A percentile compares a stretch with the other conserved stretches of the same genome.
Evolutionary conservation across 2,329 filamentous ascomycete species (phyloP).

Genomic region (Calonectria hawksworthii): DNA sequence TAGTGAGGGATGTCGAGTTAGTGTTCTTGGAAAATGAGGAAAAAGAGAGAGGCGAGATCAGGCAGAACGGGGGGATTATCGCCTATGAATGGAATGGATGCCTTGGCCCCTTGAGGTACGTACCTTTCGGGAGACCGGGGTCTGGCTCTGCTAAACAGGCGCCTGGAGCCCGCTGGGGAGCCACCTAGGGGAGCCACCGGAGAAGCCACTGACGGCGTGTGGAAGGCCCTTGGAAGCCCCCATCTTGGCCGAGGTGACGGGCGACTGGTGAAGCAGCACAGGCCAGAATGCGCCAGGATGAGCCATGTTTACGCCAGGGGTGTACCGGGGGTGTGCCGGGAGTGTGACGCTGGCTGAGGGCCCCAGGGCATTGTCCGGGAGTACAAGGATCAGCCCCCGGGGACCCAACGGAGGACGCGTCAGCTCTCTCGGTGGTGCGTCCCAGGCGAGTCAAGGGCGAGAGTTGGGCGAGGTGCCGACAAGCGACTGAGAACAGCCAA

Average conservation of each 20-base stretch:
- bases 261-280: conserved; percentile 7
- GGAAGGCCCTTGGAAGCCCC: conserved; percentile 31
- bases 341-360: conserved; percentile 24
- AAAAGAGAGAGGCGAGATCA: conserved; percentile 42
- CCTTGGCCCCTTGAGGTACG: conserved; percentile 41
- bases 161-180: conserved; percentile 34
- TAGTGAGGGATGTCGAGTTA: conserved; percentile 26
- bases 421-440: conserved; percentile 46
- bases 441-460: conserved; percentile 38
- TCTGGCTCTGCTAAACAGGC: conserved; percentile 24
- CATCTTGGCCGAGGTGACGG: conserved; percentile 11
- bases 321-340: conserved; percentile 11
- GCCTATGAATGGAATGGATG: conserved; percentile 52
- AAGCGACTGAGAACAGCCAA: conserved; percentile 24
- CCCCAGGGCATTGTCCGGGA: conserved; percentile 42
- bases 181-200: conserved; percentile 28
- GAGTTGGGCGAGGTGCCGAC: conserved; percentile 32
- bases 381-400: conserved; percentile 43
- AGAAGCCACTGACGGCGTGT: conserved; percentile 39
- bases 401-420: conserved; percentile 46
- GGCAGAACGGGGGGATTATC: conserved; percentile 48
- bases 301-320: conserved; percentile 11
- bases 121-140: conserved; percentile 18
- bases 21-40: conserved; percentile 39
- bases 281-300: conserved; percentile 14